phyloP scores from a whole-genome alignment of 1,284 basidiomycete species.

The Ceratobasidium sp. region DNA sequence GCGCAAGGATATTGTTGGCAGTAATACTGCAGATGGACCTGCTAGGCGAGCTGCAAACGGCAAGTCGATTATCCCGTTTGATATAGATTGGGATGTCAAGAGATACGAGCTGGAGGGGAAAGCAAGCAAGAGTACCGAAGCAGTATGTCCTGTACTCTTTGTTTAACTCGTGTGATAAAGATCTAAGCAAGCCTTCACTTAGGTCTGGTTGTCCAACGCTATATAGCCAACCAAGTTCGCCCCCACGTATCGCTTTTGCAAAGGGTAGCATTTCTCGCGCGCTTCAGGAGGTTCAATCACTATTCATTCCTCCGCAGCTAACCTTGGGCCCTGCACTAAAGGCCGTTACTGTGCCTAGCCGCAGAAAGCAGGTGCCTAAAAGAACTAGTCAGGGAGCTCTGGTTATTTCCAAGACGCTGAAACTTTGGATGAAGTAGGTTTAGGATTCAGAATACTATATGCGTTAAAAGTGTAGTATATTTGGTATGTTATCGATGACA shows the following conservation, averaged over 20 bases:
- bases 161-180: neutral
- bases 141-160: neutral
- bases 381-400: too few species aligned
- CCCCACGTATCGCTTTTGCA: neutral
- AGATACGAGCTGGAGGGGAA: slow-evolving; percentile 2
- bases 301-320: neutral
- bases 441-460: too few species aligned
- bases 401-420: too few species aligned
- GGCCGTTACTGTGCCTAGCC: neutral
- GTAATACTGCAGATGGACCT: slow-evolving; percentile 27
- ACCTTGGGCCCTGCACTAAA: neutral
- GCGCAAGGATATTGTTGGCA: slow-evolving; percentile 19
- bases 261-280: slow-evolving; percentile 18
- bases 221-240: neutral
- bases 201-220: neutral
- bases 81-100: slow-evolving; percentile 23
- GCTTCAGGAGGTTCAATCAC: neutral
- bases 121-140: too few species aligned
- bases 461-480: too few species aligned
- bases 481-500: too few species aligned
- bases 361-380: slow-evolving; percentile 1
- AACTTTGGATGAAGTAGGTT: too few species aligned
- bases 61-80: neutral
- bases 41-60: neutral
- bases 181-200: neutral